Evolutionary conservation across 2,329 filamentous ascomycete species (phyloP).

Genomic region (Fusarium guadeloupense): DNA sequence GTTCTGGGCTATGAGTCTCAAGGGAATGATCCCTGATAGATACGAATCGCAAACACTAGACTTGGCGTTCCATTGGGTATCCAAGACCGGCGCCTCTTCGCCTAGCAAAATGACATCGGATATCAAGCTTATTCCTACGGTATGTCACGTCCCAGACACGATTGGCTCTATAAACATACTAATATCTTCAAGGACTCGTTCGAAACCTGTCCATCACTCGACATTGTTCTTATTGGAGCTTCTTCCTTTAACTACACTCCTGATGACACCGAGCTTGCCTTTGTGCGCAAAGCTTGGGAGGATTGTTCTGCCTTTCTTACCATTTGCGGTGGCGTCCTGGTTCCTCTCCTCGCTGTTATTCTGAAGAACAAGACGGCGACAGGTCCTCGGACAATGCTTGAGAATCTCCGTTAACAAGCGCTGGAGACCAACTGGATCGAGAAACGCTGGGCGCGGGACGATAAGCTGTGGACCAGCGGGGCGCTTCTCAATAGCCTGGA

Average conservation of each 20-base stretch:
- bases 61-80: slow-evolving; percentile 49
- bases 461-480: slow-evolving; percentile 51
- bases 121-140: slow-evolving; percentile 45
- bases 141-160: neutral
- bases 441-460: slow-evolving; percentile 49
- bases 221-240: slow-evolving; percentile 55
- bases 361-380: slow-evolving; percentile 51
- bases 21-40: slow-evolving; percentile 8
- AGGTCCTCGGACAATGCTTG: slow-evolving; percentile 46
- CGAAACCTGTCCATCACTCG: slow-evolving; percentile 50
- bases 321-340: slow-evolving; percentile 51
- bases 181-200: slow-evolving; percentile 49
- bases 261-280: slow-evolving; percentile 48
- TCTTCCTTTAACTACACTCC: slow-evolving; percentile 41
- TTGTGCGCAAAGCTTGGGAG: slow-evolving; percentile 48
- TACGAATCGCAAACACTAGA: slow-evolving; percentile 40
- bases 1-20: slow-evolving; percentile 32
- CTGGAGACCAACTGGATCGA: slow-evolving; percentile 51
- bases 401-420: slow-evolving; percentile 36
- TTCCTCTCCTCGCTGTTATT: slow-evolving; percentile 48
- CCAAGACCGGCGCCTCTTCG: slow-evolving; percentile 30
- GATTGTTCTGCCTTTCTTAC: slow-evolving; percentile 51
- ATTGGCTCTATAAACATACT: fast-evolving
- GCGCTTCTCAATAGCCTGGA: slow-evolving; percentile 49
- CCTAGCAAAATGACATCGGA: slow-evolving; percentile 38